Conservation (phyloP, 345 rosid genomes). For the Camelina laxa region DNA sequence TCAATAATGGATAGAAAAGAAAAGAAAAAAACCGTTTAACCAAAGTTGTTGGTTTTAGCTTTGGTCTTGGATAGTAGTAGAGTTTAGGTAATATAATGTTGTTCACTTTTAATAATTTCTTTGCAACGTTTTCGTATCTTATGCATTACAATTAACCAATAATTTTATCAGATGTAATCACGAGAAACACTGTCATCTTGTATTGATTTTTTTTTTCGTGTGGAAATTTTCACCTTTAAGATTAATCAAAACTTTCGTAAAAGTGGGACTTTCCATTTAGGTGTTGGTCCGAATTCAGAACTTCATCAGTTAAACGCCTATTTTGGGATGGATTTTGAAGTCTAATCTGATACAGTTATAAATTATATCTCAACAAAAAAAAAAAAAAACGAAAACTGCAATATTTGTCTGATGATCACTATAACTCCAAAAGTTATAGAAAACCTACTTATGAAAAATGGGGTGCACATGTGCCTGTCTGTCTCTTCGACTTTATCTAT, state of each 20-base stretch:
- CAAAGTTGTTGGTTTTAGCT: not conserved
- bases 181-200: not conserved
- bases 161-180: not conserved
- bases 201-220: not conserved
- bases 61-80: not conserved
- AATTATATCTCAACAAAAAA: not conserved
- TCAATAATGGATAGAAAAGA: not conserved
- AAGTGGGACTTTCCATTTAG: not conserved
- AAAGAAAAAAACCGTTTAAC: not conserved
- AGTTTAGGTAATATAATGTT: not conserved
- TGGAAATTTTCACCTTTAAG: not conserved
- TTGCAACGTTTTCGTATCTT: too few species aligned
- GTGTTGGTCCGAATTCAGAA: not conserved
- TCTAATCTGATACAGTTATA: not conserved
- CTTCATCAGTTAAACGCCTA: not conserved
- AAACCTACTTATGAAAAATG: not conserved
- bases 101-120: too few species aligned
- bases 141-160: not conserved
- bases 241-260: not conserved
- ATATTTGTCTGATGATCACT: conserved; percentile 5
- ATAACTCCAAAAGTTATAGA: not conserved
- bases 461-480: conserved; percentile 41
- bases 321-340: not conserved
- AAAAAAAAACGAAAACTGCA: too few species aligned
- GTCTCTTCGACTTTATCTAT: conserved; percentile 18